phyloP scores from a whole-genome alignment of 371 early-diverging fungal species.

The Rhizopus stolonifer region DNA sequence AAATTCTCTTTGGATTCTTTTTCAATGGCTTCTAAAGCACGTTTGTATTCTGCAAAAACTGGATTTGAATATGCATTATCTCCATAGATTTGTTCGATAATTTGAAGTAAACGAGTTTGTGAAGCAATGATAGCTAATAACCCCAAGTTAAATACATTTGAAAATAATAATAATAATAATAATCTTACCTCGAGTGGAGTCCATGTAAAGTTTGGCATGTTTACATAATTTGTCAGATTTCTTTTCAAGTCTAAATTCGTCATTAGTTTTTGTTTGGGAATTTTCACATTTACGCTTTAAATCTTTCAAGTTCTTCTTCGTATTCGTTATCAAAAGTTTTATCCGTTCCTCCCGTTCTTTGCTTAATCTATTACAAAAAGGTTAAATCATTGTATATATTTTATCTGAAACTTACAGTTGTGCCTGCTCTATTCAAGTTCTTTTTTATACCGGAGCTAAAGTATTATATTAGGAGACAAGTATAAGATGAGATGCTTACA shows the following conservation, averaged over 20 bases:
- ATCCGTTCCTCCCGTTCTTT: conserved; percentile 70
- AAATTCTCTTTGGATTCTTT: conserved; percentile 75
- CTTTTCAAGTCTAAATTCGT: conserved; percentile 67
- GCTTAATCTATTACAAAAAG: conserved; percentile 56
- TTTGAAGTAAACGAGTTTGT: conserved; percentile 82
- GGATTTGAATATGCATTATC: conserved; percentile 45
- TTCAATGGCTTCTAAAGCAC: conserved; percentile 76
- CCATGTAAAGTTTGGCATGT: conserved; percentile 93
- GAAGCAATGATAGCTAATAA: conserved; percentile 85
- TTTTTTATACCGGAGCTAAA: conserved; percentile 83
- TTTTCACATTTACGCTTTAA: conserved; percentile 80
- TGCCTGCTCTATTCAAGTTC: conserved; percentile 80
- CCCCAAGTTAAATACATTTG: too few species aligned
- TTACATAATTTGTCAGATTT: conserved; percentile 85
- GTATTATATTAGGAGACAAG: too few species aligned
- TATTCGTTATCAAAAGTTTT: conserved; percentile 84
- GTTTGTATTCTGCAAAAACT: conserved; percentile 66
- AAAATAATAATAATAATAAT: too few species aligned
- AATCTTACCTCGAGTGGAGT: conserved; percentile 74
- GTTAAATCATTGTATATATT: background rate
- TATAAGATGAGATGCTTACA: too few species aligned
- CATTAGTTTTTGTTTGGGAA: conserved; percentile 14
- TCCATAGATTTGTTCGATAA: conserved; percentile 73
- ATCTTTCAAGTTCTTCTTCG: conserved; percentile 84
- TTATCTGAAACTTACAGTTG: conserved; percentile 50